phyloP scores from a whole-genome alignment of 495 filamentous ascomycete species.

The Niebla homalea region DNA sequence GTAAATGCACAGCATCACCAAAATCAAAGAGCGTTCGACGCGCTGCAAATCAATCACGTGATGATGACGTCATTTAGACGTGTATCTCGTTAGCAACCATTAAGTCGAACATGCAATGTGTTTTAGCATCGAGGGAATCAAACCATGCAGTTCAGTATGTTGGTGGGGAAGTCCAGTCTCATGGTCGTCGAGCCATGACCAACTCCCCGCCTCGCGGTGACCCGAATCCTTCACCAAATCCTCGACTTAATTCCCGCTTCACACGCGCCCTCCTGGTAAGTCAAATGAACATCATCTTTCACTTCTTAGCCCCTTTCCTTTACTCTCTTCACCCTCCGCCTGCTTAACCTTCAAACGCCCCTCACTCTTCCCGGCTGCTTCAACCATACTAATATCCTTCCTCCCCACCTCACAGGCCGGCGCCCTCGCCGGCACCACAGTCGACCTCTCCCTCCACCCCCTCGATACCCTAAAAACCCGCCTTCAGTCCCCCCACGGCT shows the following conservation, averaged over 20 bases:
- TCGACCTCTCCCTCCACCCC: conserved; percentile 82
- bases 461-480: conserved; percentile 90
- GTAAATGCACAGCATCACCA: too few relatives aligned
- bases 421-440: conserved; percentile 71
- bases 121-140: too few relatives aligned
- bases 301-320: background rate
- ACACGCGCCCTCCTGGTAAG: conserved; percentile 13
- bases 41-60: too few relatives aligned
- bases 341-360: background rate
- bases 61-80: too few relatives aligned
- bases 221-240: background rate
- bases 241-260: conserved; percentile 4
- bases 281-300: background rate
- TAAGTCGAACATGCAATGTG: too few relatives aligned
- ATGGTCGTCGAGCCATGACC: too few relatives aligned
- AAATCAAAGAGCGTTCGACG: too few relatives aligned
- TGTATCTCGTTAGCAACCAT: too few relatives aligned
- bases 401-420: conserved; percentile 40
- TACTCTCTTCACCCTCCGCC: background rate
- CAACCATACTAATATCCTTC: background rate
- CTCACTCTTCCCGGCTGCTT: background rate
- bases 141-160: too few relatives aligned
- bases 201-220: too few relatives aligned
- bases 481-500: conserved; percentile 69
- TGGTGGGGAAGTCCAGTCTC: too few relatives aligned